A percentile compares a stretch with the other conserved stretches of the same genome.
Conservation (phyloP, 805 yeast species). For the Blastobotrys chiropterorum region DNA sequence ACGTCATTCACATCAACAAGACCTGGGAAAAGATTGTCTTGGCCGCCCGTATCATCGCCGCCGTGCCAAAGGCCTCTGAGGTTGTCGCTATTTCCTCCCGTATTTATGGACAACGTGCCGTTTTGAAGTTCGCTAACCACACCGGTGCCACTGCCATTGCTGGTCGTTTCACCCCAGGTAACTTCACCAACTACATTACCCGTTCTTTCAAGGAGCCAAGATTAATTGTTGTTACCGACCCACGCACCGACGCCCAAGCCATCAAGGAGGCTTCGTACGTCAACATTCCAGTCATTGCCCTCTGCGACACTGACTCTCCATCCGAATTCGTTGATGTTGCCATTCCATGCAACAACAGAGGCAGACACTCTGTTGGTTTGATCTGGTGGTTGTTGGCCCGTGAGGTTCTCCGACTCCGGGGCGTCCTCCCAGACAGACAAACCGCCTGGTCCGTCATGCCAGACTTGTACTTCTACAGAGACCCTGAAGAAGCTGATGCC, state of each 20-base stretch:
- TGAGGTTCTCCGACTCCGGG: conserved; percentile 98
- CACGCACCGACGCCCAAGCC: conserved; percentile 99
- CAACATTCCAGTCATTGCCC: conserved; percentile 99
- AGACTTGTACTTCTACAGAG: conserved; percentile 99
- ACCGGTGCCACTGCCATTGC: conserved; percentile 99
- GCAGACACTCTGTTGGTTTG: conserved; percentile 99
- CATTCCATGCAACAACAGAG: conserved; percentile 99
- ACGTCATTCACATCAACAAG: conserved; percentile 96
- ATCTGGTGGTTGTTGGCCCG: conserved; percentile 99
- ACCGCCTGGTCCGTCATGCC: conserved; percentile 99
- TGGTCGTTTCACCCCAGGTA: conserved; percentile 99
- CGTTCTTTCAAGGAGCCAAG: conserved; percentile 99
- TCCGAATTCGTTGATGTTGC: conserved; percentile 99
- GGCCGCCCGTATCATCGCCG: conserved; percentile 99
- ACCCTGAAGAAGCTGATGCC: conserved; percentile 97
- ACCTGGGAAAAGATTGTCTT: conserved; percentile 99
- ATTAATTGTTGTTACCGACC: conserved; percentile 97
- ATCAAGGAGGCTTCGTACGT: conserved; percentile 99
- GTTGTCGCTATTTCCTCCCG: conserved; percentile 98
- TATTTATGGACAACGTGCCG: conserved; percentile 99
- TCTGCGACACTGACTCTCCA: conserved; percentile 98
- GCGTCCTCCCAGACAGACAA: conserved; percentile 91
- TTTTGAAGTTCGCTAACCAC: conserved; percentile 98
- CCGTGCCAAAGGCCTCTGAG: conserved; percentile 97
- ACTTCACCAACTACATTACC: conserved; percentile 99